phyloP scores from a whole-genome alignment of 73 alveolate genomes.

The Symbiodinium natans region DNA sequence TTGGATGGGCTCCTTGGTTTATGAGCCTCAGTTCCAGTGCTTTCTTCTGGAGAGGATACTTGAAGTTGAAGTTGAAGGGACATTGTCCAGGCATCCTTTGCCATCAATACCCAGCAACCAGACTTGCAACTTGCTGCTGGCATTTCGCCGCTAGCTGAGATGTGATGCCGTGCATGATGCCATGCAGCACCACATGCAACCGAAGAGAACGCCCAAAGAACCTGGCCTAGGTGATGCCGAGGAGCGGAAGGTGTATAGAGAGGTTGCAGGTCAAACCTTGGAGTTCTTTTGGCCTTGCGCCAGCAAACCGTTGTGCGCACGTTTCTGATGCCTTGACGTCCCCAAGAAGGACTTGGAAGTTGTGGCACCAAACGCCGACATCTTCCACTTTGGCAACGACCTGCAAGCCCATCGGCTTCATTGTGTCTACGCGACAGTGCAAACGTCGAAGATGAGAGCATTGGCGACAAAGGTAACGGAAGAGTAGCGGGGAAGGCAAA shows the following conservation, averaged over 20 bases:
- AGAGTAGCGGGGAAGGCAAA: background rate
- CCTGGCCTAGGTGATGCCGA: background rate
- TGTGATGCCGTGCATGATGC: background rate
- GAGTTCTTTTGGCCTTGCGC: too few relatives aligned
- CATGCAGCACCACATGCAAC: background rate
- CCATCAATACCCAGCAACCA: background rate
- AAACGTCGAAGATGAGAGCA: too few relatives aligned
- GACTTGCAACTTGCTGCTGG: conserved; percentile 13
- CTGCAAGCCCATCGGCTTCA: background rate
- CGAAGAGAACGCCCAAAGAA: background rate
- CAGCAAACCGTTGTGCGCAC: too few relatives aligned
- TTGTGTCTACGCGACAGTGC: too few relatives aligned
- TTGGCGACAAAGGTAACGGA: too few relatives aligned
- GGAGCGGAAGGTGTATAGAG: background rate
- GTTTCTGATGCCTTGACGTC: background rate
- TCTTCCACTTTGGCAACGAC: background rate
- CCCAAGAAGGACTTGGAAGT: background rate
- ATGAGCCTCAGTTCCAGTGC: too few relatives aligned
- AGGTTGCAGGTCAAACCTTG: too few relatives aligned
- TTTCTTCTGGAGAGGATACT: too few relatives aligned
- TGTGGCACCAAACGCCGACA: background rate
- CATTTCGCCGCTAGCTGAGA: conserved; percentile 6
- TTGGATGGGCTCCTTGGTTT: background rate
- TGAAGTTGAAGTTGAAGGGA: too few relatives aligned
- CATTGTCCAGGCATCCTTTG: background rate